A percentile compares a stretch with the other conserved stretches of the same genome.
phyloP scores from a whole-genome alignment of 2,329 filamentous ascomycete genomes.

The Simplicillium sp. region DNA sequence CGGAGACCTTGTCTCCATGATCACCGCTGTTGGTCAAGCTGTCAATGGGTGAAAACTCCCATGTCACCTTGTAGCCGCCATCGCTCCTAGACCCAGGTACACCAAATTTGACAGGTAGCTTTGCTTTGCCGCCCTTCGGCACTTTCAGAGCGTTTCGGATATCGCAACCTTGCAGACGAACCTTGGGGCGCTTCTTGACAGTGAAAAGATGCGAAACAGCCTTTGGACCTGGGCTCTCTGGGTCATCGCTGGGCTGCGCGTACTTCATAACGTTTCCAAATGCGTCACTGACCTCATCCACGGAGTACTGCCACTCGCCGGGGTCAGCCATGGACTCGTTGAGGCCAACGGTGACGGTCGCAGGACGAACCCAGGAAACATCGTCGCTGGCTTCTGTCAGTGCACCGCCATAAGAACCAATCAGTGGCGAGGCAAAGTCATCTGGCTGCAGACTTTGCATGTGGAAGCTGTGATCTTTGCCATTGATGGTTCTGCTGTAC shows the following conservation, averaged over 20 bases:
- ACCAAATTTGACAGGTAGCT: slow-evolving; percentile 63
- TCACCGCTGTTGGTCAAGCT: slow-evolving; percentile 61
- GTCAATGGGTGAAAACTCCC: slow-evolving; percentile 71
- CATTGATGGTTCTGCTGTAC: slow-evolving; percentile 83
- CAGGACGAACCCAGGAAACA: slow-evolving; percentile 70
- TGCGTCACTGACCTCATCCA: slow-evolving; percentile 87
- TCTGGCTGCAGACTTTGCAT: slow-evolving; percentile 93
- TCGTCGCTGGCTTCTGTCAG: slow-evolving; percentile 56
- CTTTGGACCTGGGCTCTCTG: slow-evolving; percentile 51
- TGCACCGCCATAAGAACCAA: slow-evolving; percentile 51
- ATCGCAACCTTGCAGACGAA: slow-evolving; percentile 66
- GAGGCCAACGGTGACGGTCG: slow-evolving; percentile 68
- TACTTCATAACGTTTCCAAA: slow-evolving; percentile 83
- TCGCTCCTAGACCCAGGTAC: slow-evolving; percentile 49
- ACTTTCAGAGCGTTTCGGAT: slow-evolving; percentile 73
- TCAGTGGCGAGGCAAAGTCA: slow-evolving; percentile 67
- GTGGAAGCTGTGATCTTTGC: slow-evolving; percentile 72
- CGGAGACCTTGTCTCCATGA: slow-evolving; percentile 49
- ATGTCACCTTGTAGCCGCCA: slow-evolving; percentile 63
- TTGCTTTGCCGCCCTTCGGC: slow-evolving; percentile 59
- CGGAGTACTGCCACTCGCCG: slow-evolving; percentile 79
- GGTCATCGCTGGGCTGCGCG: slow-evolving; percentile 54
- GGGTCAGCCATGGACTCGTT: slow-evolving; percentile 79
- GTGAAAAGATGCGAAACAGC: slow-evolving; percentile 67
- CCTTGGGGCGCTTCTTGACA: slow-evolving; percentile 77